phyloP scores from a whole-genome alignment of 805 yeast species.

The Yueomyces sinensis region DNA sequence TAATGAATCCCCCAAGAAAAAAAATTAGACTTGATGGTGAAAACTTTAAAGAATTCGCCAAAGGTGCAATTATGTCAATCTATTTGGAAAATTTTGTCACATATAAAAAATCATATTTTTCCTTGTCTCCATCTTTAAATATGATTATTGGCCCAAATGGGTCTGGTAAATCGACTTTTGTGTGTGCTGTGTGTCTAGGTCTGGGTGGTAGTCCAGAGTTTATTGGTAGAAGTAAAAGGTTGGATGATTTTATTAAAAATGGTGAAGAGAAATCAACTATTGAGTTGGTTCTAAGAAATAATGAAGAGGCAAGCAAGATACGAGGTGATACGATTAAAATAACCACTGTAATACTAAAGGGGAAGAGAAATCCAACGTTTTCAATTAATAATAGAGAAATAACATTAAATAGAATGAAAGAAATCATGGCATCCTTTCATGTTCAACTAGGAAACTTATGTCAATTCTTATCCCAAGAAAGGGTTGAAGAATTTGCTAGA shows the following conservation, averaged over 20 bases:
- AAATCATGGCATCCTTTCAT: conserved; percentile 35
- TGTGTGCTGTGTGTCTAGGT: conserved; percentile 85
- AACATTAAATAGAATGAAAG: conserved; percentile 34
- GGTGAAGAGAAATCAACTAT: conserved; percentile 33
- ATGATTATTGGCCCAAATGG: conserved; percentile 97
- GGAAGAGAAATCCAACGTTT: conserved; percentile 38
- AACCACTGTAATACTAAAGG: conserved; percentile 31
- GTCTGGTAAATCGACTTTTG: conserved; percentile 85
- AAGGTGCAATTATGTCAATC: conserved; percentile 32
- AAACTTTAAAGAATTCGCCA: too few species aligned
- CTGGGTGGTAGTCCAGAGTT: conserved; percentile 66
- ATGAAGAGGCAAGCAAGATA: conserved; percentile 10
- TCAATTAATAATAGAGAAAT: conserved; percentile 29
- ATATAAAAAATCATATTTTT: conserved; percentile 54
- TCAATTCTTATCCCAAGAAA: conserved; percentile 89
- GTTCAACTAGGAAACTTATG: conserved; percentile 87
- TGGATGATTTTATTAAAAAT: conserved; percentile 58
- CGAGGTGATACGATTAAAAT: conserved; percentile 26
- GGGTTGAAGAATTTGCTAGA: conserved; percentile 85
- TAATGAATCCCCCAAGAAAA: too few species aligned
- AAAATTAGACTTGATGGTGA: too few species aligned
- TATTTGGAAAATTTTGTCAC: conserved; percentile 57
- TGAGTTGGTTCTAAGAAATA: conserved; percentile 24
- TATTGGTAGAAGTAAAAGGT: conserved; percentile 53
- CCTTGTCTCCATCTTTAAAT: conserved; percentile 70